Evolutionary conservation across 805 yeast species (phyloP), one percentile per base, ranked within the genome.

Genomic region (Yarrowia sp.): DNA sequence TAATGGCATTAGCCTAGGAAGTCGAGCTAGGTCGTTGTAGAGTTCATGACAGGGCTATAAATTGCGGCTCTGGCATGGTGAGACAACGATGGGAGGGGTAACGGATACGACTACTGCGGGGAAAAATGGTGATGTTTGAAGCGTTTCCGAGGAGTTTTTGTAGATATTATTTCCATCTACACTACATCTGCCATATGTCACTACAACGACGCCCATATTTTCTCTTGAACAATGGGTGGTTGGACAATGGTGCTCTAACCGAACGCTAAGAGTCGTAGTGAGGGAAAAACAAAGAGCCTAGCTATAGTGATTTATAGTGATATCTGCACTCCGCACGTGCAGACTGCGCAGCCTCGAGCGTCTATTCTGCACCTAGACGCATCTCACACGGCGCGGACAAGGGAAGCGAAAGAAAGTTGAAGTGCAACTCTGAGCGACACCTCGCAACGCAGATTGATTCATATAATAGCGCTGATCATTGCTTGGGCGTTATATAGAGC

Each of bases 301-400:
- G 38, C 44, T 38, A 19, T 34, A 53, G 58, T 20, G 60, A 38
- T 24, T 34, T 38, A 19, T 34, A 53, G 58, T 20, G 60, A 38
- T 24, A 38, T 39, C 44, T 55, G 61, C 46, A 40, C 9, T 10
- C 10, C 61, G 39, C 61, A 55, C 61, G 61, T 55, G 61, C 61
- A 40, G 36, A 39, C 38, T 19, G 7, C 46, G 46, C 61, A 55
- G 46, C 0, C 12, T 1, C 15, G 15, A 24, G 46, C 46, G 13
- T 24, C 36, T 20, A 10, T 15, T 6, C 24, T 40, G 61, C 61
- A 30, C 12, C 10, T 3, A 2, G 46, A 39, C 38, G 46, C 46
- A 39, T 20, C 60, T 20, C 19, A 14, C 33, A 8, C 33, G 58
- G 58, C 43, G 36, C 33, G 19, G 43, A 36, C 44, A 50, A 19